These are phyloP conservation scores for Arbutus unedo DNA, from an alignment of 148 eudicot species.

Conservation along the genomic window DNA sequence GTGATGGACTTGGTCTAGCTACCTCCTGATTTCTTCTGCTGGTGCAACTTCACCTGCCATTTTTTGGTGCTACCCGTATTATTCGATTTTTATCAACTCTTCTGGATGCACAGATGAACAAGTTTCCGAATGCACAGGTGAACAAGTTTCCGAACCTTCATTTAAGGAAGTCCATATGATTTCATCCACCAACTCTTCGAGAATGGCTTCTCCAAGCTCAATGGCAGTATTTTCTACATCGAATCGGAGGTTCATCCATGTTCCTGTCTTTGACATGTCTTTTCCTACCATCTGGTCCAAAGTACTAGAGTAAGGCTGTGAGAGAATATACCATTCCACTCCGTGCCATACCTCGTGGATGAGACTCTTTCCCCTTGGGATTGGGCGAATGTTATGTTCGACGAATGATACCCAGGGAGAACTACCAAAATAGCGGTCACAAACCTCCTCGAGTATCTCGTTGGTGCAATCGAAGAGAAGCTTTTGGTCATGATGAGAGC, in stretches of 20 bases:
- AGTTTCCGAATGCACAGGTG: neutral
- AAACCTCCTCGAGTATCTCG: conserved; percentile 62
- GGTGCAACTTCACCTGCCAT: neutral
- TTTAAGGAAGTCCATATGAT: conserved; percentile 29
- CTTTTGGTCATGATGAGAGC: conserved; percentile 64
- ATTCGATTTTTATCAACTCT: conserved; percentile 15
- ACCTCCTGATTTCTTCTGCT: no score
- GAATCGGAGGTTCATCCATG: conserved; percentile 57
- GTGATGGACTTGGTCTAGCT: no score
- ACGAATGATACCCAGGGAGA: conserved; percentile 35
- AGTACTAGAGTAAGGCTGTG: conserved; percentile 35
- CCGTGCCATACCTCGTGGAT: conserved; percentile 66
- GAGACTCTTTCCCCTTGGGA: conserved; percentile 53
- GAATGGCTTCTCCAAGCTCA: conserved; percentile 55
- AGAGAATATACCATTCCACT: conserved; percentile 51
- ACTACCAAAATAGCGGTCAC: conserved; percentile 52
- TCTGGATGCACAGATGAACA: conserved; percentile 7
- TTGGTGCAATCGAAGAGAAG: conserved; percentile 80
- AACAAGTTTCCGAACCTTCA: conserved; percentile 2
- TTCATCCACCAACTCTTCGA: conserved; percentile 64
- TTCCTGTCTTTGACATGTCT: conserved; percentile 39
- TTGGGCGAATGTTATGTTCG: conserved; percentile 33
- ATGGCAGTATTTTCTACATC: conserved; percentile 45
- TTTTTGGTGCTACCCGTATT: neutral
- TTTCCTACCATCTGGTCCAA: conserved; percentile 58